Base-by-base conservation (phyloP, 31 red algal species). In the Porphyra umbilicalis region DNA sequence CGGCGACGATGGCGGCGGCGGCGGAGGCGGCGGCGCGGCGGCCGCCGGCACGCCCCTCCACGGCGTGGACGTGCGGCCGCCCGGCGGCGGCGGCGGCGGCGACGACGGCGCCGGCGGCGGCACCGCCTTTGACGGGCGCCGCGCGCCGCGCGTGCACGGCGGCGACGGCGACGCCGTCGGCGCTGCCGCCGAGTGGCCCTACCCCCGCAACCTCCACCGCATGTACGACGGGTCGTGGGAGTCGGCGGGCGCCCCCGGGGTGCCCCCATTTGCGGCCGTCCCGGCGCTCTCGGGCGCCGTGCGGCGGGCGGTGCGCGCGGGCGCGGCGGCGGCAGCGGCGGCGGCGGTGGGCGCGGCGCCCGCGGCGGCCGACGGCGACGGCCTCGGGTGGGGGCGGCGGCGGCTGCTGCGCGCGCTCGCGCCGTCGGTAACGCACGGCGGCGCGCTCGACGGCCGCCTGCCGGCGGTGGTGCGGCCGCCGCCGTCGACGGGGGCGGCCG, bases 191-290 rank as follows among this genome's bases (percentile, higher is more conserved):
- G 57, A 29, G 57, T 71, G 57, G 57, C 34, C 38, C 29, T 91
- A 75, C 85, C 90, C 90, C 6, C 85, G 90, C 31, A 88, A 92
- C 42, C 68, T 92, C 39, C 76, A 46, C 78, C 85, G 90, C 32
- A 29, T 92, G 35, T 92, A 92, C 46, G 90, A 92, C 81, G 90
- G 90, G 20, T 75, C 85, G 9, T 92, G 90, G 90, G 39, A 84
- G 57, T 71, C 57, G 57, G 57, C 57, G 8, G 75, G 77, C 6
- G 25, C 74, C 32, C 35, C 86, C 6, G 80, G 39, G 25, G 29
- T 34, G 35, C 85, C 25, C 81, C 85, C 85, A 3, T 81, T 87
- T 81, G 30, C 29, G 32, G 36, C 44, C 38, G 76, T 82, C n/a
- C 85, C 85, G 0, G 39, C 85, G 11, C 30, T 75, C 34, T 25